Evolutionary conservation across 2,329 filamentous ascomycete species (phyloP), one percentile per base, ranked within the genome.

Genomic region (Endocalyx cinctus): DNA sequence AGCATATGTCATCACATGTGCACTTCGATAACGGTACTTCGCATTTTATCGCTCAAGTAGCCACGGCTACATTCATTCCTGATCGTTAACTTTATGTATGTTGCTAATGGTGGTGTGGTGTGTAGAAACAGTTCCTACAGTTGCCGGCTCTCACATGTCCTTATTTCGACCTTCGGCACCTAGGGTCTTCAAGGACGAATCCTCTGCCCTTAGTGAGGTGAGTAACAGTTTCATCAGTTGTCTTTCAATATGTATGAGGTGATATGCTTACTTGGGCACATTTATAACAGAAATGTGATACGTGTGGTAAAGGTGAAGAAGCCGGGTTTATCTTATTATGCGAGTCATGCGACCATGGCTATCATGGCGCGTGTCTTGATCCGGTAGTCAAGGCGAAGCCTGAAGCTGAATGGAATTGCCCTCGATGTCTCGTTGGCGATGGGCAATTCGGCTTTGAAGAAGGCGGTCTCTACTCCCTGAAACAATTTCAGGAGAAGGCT

Each of bases 391-490:
- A 82, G 48, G 67, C 74, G 7, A 79, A 84, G 43, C 87, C 88
- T 0, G 84, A 92, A 16, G 74, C 80, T 33, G 92, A 97, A 53
- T 98, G 92, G 92, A 90, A 97, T 56, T 98, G 92, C 48, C 84
- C 92, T 0, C 79, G 88, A 52, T 98, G 92, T 57, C 75, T 98
- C 17, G 92, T 98, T 16, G 92, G 92, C 29, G 94, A 94, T 36
- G 89, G 90, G 25, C 88, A 97, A 46, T 98, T 95, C 51, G 92
- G 92, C 0, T 98, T 98, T 42, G 90, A 97, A 55, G 92, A 98
- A 59, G 92, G 92, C 16, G 89, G 89, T 4, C 75, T 96, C 15
- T 98, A 98, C 61, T 98, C 92, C 0, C 69, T 98, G 17, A 88
- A 85, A 51, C 86, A 94, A 51, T 98, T 98, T 57, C 92, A 98